Percentiles rank a stretch among this genome's conserved stretches.
Conservation (phyloP, 2,329 filamentous ascomycete species). For the Aschersonia sp. region DNA sequence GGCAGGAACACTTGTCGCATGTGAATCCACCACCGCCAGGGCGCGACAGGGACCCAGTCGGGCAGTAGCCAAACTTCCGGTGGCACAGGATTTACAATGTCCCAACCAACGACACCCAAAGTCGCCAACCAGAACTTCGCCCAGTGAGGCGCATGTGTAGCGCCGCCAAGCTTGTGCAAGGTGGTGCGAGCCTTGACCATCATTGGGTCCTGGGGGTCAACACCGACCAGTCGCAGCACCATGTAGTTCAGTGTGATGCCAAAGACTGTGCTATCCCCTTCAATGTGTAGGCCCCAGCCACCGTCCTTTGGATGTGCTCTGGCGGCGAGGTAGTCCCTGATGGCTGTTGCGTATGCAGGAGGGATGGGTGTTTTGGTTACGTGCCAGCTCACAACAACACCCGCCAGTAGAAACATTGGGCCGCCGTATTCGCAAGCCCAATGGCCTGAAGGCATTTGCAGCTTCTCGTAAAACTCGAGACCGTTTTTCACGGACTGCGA, state of each 20-base stretch:
- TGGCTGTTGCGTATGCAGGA: constrained; percentile 66
- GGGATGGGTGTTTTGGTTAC: constrained; percentile 80
- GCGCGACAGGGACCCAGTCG: constrained; percentile 78
- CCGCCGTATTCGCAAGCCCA: constrained; percentile 98
- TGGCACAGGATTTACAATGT: constrained; percentile 85
- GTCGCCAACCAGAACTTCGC: constrained; percentile 90
- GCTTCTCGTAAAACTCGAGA: constrained; percentile 72
- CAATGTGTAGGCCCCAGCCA: constrained; percentile 95
- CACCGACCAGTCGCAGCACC: constrained; percentile 64
- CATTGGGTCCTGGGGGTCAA: constrained; percentile 65
- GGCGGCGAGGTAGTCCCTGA: constrained; percentile 82
- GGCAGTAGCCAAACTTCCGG: constrained; percentile 88
- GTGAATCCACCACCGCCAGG: constrained; percentile 96
- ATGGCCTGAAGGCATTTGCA: constrained; percentile 79
- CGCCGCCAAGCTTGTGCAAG: constrained; percentile 75
- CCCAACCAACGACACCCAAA: constrained; percentile 73
- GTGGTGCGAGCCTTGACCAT: constrained; percentile 75
- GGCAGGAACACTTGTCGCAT: constrained; percentile 93
- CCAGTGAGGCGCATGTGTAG: constrained; percentile 79
- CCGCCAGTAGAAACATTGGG: constrained; percentile 87
- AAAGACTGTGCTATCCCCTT: constrained; percentile 83
- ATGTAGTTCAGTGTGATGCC: constrained; percentile 85
- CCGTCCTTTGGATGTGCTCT: constrained; percentile 76
- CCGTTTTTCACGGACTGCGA: constrained; percentile 71
- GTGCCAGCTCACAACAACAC: constrained; percentile 75